Percentiles rank a stretch among this genome's conserved stretches.
These are phyloP conservation scores for Komagataella phaffii DNA, from an alignment of 805 yeast genomes.

Conservation along the genomic window DNA sequence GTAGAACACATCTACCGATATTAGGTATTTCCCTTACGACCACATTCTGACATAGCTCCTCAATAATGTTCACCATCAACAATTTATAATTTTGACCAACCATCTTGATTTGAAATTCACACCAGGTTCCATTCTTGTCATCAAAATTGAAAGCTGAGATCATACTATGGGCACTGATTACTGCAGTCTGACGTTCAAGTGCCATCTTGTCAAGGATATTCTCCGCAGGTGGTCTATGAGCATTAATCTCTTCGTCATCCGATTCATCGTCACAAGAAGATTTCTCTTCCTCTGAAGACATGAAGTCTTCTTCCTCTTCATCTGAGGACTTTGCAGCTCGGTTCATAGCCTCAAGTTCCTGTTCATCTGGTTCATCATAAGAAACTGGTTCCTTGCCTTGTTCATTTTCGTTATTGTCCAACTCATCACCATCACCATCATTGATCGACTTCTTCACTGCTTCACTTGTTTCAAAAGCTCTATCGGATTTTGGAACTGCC, in stretches of 20 bases:
- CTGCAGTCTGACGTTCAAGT: conserved; percentile 75
- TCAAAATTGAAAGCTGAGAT: conserved; percentile 81
- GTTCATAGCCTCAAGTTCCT: conserved; percentile 82
- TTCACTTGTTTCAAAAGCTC: conserved; percentile 21
- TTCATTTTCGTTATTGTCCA: conserved; percentile 43
- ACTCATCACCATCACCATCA: conserved; percentile 38
- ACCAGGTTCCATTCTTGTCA: conserved; percentile 82
- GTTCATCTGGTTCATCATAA: conserved; percentile 92
- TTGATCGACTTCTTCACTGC: conserved; percentile 14
- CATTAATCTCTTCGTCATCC: conserved; percentile 3
- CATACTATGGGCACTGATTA: conserved; percentile 58
- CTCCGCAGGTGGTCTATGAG: conserved; percentile 5
- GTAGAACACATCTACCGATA: conserved; percentile 89
- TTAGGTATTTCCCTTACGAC: conserved; percentile 87
- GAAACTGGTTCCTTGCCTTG: conserved; percentile 80
- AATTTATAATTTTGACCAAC: conserved; percentile 82
- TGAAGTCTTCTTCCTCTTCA: conserved; percentile 37
- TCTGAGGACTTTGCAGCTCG: conserved; percentile 69
- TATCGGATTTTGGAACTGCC: conserved; percentile 49
- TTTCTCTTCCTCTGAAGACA: conserved; percentile 21
- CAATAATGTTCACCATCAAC: conserved; percentile 94
- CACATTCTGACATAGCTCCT: conserved; percentile 76
- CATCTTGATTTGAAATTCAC: conserved; percentile 76
- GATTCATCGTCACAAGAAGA: conserved; percentile 10
- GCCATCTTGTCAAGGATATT: conserved; percentile 43